Base-by-base conservation (phyloP, 129 eudicot genomes). In the Oenanthe sinensis region DNA sequence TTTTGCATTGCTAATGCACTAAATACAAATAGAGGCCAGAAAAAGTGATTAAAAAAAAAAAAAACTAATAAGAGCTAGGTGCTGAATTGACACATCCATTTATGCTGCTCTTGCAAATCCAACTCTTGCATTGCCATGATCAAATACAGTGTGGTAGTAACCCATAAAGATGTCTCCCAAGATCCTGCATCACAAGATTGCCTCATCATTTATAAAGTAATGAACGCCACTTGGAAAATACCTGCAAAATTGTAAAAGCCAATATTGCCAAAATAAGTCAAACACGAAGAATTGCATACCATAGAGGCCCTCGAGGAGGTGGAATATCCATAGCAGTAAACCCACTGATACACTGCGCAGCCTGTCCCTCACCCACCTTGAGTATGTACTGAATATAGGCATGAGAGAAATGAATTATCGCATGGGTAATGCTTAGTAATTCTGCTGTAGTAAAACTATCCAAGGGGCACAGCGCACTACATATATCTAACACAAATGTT, bases 111-210 rank as follows among this genome's bases (percentile, higher is more conserved):
- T 85, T 0, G 96, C 94, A 60, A 93, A 93, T 75, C 98, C 98
- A 74, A 93, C 86, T 77, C 89, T 82, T 49, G 80, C 43, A 15
- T 91, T 91, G 37, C 97, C 97, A 55, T 67, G 83, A 75, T 93
- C 98, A 58, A 93, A 93, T 44, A 89, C 86, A 0, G 98, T 93
- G 72, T 91, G 98, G 82, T 93, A 93, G 48, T 86, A 82, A 49
- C 98, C 97, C 97, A 93, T 93, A 77, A 93, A 93, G 71, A 93
- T 82, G 47, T 93, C 98, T 62, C 98, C 98, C 86, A 93, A 75
- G 47, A 93, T 87, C 98, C 97, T 93, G 85, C 81, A 86, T 24
- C 44, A 76, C 73, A 17, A 42, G 28, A 33, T 63, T 36, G 9
- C 47, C 45, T 33, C 16, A 7, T 26, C 5, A 43, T 20, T 74